phyloP scores from a whole-genome alignment of 768 basidiomycete species.

The Psilocybe azurescens region DNA sequence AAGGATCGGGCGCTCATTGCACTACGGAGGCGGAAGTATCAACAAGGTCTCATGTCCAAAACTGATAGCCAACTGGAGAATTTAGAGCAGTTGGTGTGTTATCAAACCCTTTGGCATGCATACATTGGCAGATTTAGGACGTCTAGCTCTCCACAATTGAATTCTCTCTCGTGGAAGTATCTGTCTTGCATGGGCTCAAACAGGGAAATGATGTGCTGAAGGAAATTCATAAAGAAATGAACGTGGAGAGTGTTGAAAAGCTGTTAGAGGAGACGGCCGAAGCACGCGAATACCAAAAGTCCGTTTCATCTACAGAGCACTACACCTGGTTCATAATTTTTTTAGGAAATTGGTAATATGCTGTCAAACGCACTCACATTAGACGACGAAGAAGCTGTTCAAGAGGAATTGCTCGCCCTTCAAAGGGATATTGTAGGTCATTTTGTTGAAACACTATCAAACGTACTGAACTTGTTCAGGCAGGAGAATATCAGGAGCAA shows the following conservation, averaged over 20 bases:
- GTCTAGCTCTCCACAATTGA: slow-evolving; percentile 81
- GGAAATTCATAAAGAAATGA: slow-evolving; percentile 95
- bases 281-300: slow-evolving; percentile 92
- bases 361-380: slow-evolving; percentile 79
- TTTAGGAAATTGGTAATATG: slow-evolving; percentile 90
- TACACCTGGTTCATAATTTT: not conserved
- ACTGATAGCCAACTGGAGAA: slow-evolving; percentile 91
- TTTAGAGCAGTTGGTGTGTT: slow-evolving; percentile 81
- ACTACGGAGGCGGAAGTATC: slow-evolving; percentile 91
- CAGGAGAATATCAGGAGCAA: slow-evolving; percentile 24
- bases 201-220: slow-evolving; percentile 94
- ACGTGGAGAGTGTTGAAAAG: slow-evolving; percentile 90
- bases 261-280: slow-evolving; percentile 92
- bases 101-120: not conserved
- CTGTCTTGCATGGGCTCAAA: slow-evolving; percentile 89
- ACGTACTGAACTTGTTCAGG: slow-evolving; percentile 28
- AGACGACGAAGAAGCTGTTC: slow-evolving; percentile 95
- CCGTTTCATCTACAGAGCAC: slow-evolving; percentile 1
- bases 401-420: slow-evolving; percentile 76
- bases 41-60: slow-evolving; percentile 83
- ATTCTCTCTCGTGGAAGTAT: slow-evolving; percentile 92
- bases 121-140: slow-evolving; percentile 49
- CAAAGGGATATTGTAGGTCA: slow-evolving; percentile 65
- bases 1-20: slow-evolving; percentile 90
- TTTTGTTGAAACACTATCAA: slow-evolving; percentile 9